These are phyloP conservation scores for Aspergillus transmontanensis DNA, from an alignment of 2,329 filamentous ascomycete genomes.

Conservation along the genomic window DNA sequence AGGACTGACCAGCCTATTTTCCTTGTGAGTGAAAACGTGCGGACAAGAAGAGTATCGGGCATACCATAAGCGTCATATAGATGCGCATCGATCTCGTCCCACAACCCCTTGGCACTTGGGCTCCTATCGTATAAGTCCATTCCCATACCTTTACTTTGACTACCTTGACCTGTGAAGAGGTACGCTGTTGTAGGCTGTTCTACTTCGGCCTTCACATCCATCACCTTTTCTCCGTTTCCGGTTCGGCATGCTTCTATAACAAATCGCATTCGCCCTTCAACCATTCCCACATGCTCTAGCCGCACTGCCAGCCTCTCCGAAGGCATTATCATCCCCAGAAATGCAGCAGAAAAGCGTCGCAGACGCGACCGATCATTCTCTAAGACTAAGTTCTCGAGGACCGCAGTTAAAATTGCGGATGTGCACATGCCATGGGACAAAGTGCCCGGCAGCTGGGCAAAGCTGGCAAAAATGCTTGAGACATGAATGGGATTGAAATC, in stretches of 20 bases:
- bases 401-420: constrained; percentile 89
- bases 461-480: constrained; percentile 90
- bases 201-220: constrained; percentile 89
- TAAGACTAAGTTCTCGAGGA: constrained; percentile 91
- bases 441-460: constrained; percentile 88
- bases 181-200: constrained; percentile 94
- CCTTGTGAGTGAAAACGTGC: neutral
- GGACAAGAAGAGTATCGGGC: constrained; percentile 55
- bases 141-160: constrained; percentile 97
- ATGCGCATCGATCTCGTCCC: constrained; percentile 93
- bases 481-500: constrained; percentile 99
- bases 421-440: constrained; percentile 99
- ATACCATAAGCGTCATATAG: constrained; percentile 82
- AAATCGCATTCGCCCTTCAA: constrained; percentile 95
- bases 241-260: constrained; percentile 92
- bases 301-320: constrained; percentile 91
- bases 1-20: constrained; percentile 75
- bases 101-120: constrained; percentile 87
- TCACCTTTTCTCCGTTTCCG: constrained; percentile 88
- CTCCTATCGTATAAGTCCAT: constrained; percentile 96
- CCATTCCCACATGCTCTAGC: constrained; percentile 92
- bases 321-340: constrained; percentile 94
- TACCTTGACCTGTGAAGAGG: constrained; percentile 95
- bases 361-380: constrained; percentile 87
- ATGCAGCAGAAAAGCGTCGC: constrained; percentile 86